These are phyloP conservation scores for Gracilaria gracilis DNA, from an alignment of 23 red algal species.

Conservation along the genomic window DNA sequence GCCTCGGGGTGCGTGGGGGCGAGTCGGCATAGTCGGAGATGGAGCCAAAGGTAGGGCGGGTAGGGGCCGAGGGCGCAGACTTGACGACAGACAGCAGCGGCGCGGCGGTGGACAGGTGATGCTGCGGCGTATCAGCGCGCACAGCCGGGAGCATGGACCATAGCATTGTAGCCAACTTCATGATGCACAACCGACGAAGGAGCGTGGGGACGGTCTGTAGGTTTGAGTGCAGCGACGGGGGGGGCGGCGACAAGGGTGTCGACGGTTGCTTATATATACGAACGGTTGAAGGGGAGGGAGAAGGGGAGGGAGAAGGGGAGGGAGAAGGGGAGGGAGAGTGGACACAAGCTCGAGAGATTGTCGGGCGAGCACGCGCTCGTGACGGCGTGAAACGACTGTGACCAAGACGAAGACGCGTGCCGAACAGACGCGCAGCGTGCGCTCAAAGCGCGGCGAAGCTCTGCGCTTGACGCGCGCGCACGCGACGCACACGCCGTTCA, in stretches of 20 bases:
- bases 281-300: too few species aligned
- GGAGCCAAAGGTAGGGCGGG: neutral
- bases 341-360: neutral
- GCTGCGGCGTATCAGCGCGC: neutral
- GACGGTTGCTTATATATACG: too few species aligned
- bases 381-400: neutral
- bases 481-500: neutral
- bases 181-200: neutral
- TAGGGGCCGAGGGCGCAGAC: neutral
- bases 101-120: neutral
- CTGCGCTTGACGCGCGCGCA: neutral
- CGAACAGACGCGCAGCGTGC: neutral
- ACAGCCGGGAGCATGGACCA: constrained; percentile 2
- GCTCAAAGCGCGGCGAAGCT: neutral
- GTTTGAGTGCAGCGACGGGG: neutral
- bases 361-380: neutral
- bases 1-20: neutral
- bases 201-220: neutral
- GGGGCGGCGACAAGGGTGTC: too few species aligned
- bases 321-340: neutral
- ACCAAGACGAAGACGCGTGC: neutral
- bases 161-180: neutral
- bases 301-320: neutral
- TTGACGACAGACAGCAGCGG: constrained; percentile 1
- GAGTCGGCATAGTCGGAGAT: constrained; percentile 19